Evolutionary conservation across 306 rosid species (phyloP).

Genomic region (Pterocarpus santalinus): DNA sequence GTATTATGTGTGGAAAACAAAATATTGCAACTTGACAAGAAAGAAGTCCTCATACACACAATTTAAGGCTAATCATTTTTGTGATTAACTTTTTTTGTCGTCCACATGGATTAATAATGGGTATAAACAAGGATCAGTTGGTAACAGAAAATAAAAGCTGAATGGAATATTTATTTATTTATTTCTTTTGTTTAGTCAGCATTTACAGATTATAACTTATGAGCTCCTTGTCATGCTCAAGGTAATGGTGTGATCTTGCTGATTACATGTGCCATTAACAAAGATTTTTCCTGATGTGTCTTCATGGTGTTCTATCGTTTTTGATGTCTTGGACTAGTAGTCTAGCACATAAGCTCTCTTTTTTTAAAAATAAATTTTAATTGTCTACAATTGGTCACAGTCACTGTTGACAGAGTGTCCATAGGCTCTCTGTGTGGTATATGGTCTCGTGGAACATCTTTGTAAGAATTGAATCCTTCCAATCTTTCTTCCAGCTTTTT

Average conservation of each 20-base stretch:
- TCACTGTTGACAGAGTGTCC: constrained; percentile 25
- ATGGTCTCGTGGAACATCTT: constrained; percentile 28
- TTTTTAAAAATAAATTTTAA: not conserved
- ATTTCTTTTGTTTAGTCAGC: not conserved
- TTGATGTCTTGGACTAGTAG: constrained; percentile 42
- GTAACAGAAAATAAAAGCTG: constrained; percentile 10
- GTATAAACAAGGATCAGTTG: not conserved
- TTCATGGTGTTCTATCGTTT: constrained; percentile 47
- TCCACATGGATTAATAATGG: constrained; percentile 17
- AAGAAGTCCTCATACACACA: constrained; percentile 28
- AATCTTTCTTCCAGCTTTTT: constrained; percentile 50
- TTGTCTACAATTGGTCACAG: constrained; percentile 38
- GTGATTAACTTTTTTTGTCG: not conserved
- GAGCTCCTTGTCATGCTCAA: constrained; percentile 4
- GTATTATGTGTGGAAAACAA: not conserved
- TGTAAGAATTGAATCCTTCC: constrained; percentile 47
- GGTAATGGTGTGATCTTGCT: constrained; percentile 34
- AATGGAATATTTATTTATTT: not conserved
- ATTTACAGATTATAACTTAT: not conserved
- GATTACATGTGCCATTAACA: constrained; percentile 21
- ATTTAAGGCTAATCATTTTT: constrained; percentile 23
- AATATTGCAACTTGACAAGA: constrained; percentile 22
- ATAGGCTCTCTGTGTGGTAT: constrained; percentile 28
- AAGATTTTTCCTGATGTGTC: constrained; percentile 30
- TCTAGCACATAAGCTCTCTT: constrained; percentile 16